phyloP scores from a whole-genome alignment of 495 filamentous ascomycete genomes.

The Aspergillus wentii region DNA sequence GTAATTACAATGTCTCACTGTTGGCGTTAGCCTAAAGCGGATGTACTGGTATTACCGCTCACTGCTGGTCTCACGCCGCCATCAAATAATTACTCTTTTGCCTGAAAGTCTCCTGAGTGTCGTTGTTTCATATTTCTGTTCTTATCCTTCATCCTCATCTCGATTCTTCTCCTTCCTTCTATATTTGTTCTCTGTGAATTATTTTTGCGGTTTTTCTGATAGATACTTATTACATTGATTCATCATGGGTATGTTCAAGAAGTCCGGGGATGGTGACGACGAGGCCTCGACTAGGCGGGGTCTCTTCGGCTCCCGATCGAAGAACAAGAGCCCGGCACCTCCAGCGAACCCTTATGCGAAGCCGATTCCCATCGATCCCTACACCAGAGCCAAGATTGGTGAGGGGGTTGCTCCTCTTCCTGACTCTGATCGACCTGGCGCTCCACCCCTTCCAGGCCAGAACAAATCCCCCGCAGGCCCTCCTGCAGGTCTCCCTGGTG shows the following conservation, averaged over 20 bases:
- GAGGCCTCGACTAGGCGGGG: slow-evolving; percentile 55
- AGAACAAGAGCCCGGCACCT: slow-evolving; percentile 54
- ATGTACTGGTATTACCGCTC: slow-evolving; percentile 8
- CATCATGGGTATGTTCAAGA: slow-evolving; percentile 65
- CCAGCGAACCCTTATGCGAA: slow-evolving; percentile 64
- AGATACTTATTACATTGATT: slow-evolving; percentile 16
- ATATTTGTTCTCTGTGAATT: no score
- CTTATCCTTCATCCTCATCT: slow-evolving; percentile 7
- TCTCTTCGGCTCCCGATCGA: slow-evolving; percentile 55
- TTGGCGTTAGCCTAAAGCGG: no score
- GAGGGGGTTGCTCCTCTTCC: slow-evolving; percentile 37
- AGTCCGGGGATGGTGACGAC: slow-evolving; percentile 54
- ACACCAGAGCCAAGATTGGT: slow-evolving; percentile 55
- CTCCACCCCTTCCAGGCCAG: no score
- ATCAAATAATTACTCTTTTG: slow-evolving; percentile 11
- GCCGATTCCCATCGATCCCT: slow-evolving; percentile 53
- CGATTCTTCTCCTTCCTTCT: slow-evolving; percentile 9
- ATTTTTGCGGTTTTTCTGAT: no score
- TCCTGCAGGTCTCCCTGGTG: slow-evolving; percentile 32
- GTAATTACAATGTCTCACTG: background rate
- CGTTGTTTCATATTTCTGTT: slow-evolving; percentile 5
- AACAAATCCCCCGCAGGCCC: slow-evolving; percentile 13
- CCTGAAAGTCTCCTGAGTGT: slow-evolving; percentile 22
- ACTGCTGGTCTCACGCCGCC: slow-evolving; percentile 9
- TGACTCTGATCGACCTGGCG: slow-evolving; percentile 6